Evolutionary conservation across 2,329 filamentous ascomycete genomes (phyloP), one percentile per base, ranked within the genome.

Genomic region (Phoma herbarum): DNA sequence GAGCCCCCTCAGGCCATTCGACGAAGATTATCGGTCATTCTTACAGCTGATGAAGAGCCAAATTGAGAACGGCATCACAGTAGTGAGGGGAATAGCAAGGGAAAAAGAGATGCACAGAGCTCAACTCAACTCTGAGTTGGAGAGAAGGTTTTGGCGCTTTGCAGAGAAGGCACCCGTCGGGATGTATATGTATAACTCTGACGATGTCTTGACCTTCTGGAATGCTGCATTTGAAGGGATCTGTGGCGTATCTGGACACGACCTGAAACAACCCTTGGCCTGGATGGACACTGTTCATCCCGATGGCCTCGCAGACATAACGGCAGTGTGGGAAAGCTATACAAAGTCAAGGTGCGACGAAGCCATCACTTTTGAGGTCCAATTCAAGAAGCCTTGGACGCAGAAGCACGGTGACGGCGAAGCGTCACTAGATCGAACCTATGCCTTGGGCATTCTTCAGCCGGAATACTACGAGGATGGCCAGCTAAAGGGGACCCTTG

Each of bases 161-260:
- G 90, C 90, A 6, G 90, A 93, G 69, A 91, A 92, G 62, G 89
- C 90, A 0, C 91, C 91, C 0, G 90, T 93, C 1, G 91, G 91
- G 22, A 89, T 95, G 81, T 93, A 93, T 72, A 93, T 94, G 65
- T 89, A 90, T 16, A 85, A 92, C 68, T 82, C 84, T 0, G 75
- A 82, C 29, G 91, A 91, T 2, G 80, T 84, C 22, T 89, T 94
- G 67, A 90, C 84, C 10, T 93, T 91, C 72, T 90, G 88, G 72
- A 95, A 95, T 71, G 88, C 93, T 62, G 90, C 89, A 72, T 94
- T 84, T 83, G 60, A 80, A 82, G 64, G 89, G 91, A 41, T 89
- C 88, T 0, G 81, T 87, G 37, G 87, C 89, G 57, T 83, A 85
- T 2, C 84, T 84, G 61, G 80, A 82, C 11, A 79, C 83, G 41